Percentiles rank a stretch among this genome's conserved stretches.
Evolutionary conservation across 176 grass and related monocot genomes (phyloP).

Genomic region (Triticum turgidum): DNA sequence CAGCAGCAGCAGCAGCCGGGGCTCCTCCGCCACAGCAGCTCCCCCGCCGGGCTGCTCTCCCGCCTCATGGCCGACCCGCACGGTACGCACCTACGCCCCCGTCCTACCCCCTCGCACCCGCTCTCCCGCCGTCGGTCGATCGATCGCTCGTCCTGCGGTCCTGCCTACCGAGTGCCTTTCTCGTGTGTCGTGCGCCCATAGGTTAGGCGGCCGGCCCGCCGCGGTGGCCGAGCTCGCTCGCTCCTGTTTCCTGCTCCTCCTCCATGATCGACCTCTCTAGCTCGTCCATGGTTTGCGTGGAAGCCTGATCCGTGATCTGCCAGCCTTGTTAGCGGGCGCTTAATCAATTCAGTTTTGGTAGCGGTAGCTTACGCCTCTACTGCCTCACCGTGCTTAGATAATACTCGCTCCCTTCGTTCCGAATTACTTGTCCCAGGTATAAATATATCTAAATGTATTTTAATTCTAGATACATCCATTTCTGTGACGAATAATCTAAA

Average conservation of each 20-base stretch:
- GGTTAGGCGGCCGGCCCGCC: no score
- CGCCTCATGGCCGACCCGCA: conserved; percentile 73
- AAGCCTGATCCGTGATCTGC: neutral
- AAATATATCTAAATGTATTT: no score
- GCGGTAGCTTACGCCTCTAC: neutral
- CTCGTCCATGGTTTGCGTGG: neutral
- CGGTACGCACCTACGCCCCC: conserved; percentile 26
- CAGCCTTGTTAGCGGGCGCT: neutral
- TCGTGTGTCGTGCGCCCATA: no score
- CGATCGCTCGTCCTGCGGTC: neutral
- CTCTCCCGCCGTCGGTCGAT: neutral
- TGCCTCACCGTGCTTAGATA: neutral
- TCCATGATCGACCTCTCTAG: no score
- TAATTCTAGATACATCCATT: no score
- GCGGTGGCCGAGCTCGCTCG: neutral
- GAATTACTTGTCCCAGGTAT: no score
- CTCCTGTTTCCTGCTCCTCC: neutral
- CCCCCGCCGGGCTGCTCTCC: conserved; percentile 73
- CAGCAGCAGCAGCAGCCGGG: neutral
- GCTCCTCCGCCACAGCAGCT: conserved; percentile 86
- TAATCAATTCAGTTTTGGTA: neutral
- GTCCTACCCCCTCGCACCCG: no score
- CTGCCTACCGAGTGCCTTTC: no score
- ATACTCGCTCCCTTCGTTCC: no score
- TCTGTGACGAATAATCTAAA: no score